Evolutionary conservation across 2,329 filamentous ascomycete species (phyloP).

Genomic region (Parafenestella ontariensis): DNA sequence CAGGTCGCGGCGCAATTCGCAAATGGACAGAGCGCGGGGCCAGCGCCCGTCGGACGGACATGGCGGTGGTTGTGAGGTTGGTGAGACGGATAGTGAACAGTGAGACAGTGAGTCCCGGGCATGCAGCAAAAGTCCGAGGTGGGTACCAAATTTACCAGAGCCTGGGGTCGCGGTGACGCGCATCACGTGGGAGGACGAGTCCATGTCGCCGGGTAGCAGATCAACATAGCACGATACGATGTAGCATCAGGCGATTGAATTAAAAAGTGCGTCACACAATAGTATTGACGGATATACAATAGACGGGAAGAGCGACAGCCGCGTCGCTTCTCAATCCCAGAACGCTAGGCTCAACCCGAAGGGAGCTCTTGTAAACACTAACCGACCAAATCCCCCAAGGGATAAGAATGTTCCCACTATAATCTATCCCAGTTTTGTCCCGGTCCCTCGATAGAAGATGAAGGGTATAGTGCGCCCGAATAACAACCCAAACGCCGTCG

Average conservation of each 20-base stretch:
- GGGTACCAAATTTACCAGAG: constrained; percentile 29
- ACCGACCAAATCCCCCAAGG: neutral
- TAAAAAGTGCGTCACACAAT: constrained; percentile 1
- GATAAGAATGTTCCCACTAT: neutral
- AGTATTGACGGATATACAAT: constrained; percentile 21
- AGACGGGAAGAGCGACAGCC: constrained; percentile 18
- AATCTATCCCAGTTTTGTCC: constrained; percentile 7
- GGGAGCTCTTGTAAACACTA: constrained; percentile 33
- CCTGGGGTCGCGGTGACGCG: constrained; percentile 19
- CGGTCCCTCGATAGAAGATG: constrained; percentile 12
- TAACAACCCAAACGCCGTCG: constrained; percentile 38
- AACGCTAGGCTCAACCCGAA: constrained; percentile 45
- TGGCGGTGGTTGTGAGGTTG: constrained; percentile 19
- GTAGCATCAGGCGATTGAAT: neutral
- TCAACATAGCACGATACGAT: constrained; percentile 5
- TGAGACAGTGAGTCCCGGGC: too few relatives aligned
- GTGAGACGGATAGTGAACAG: constrained; percentile 4
- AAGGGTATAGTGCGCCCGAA: constrained; percentile 37
- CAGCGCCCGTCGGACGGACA: constrained; percentile 41
- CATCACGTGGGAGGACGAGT: constrained; percentile 24
- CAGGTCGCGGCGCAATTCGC: constrained; percentile 55
- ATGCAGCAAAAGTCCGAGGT: constrained; percentile 21
- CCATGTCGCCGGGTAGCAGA: constrained; percentile 20
- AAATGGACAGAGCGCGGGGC: constrained; percentile 56
- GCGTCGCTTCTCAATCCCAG: constrained; percentile 14